These are phyloP conservation scores for Saccharomycopsis capsularis DNA, from an alignment of 805 yeast species.

Conservation along the genomic window DNA sequence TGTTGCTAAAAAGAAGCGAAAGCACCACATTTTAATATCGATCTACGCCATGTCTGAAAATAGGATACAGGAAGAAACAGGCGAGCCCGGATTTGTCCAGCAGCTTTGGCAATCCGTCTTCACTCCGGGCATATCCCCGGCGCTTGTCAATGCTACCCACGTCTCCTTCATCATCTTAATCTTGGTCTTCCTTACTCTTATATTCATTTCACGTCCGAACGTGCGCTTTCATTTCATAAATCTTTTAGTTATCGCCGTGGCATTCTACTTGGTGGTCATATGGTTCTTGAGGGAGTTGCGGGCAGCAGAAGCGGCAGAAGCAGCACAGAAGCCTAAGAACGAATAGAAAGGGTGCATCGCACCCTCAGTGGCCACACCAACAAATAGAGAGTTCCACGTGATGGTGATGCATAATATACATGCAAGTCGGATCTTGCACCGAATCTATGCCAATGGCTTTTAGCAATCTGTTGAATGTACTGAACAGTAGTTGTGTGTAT, in stretches of 20 bases:
- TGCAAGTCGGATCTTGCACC: too few species aligned
- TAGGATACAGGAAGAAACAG: not conserved
- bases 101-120: slow-evolving; percentile 89
- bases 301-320: slow-evolving; percentile 4
- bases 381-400: too few species aligned
- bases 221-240: slow-evolving; percentile 51
- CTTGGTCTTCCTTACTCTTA: slow-evolving; percentile 48
- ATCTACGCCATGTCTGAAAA: too few species aligned
- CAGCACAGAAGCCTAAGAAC: too few species aligned
- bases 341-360: too few species aligned
- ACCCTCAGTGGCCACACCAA: too few species aligned
- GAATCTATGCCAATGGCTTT: too few species aligned
- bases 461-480: too few species aligned
- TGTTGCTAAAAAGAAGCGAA: too few species aligned
- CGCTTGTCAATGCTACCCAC: slow-evolving; percentile 84
- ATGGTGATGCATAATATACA: too few species aligned
- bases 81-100: slow-evolving; percentile 34
- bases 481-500: too few species aligned
- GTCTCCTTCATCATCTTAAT: slow-evolving; percentile 64
- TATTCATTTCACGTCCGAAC: slow-evolving; percentile 50
- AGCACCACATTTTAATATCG: too few species aligned
- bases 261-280: slow-evolving; percentile 71
- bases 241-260: slow-evolving; percentile 46
- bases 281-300: slow-evolving; percentile 81
- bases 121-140: slow-evolving; percentile 90